Evolutionary conservation across 2,329 filamentous ascomycete species (phyloP), one percentile per base, ranked within the genome.

Genomic region (Aspergillus sp.): DNA sequence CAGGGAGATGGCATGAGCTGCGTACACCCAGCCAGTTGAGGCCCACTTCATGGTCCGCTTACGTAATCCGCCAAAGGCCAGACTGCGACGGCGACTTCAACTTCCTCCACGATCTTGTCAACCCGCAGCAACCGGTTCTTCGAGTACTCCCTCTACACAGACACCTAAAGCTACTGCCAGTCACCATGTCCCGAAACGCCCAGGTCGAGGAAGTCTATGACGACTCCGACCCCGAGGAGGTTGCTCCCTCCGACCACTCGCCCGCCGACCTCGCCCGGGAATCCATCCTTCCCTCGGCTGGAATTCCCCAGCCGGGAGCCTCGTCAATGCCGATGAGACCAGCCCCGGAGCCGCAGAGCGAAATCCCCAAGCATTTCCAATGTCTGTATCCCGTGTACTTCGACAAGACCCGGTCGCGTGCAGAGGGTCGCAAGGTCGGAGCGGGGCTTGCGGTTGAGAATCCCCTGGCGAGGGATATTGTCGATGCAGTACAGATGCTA

Each of bases 351-450:
- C 64, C 62, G 37, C 61, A 68, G 46, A 67, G 66, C 37, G 69
- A 76, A 40, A 68, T 68, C 37, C 69, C 85, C 60, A 83, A 81
- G 53, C 68, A 77, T 61, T 94, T 79, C 67, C 82, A 91, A 60
- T 89, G 85, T 62, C 71, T 98, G 15, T 98, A 98, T 66, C 89
- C 91, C 0, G 67, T 96, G 38, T 98, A 98, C 72, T 98, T 98
- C 53, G 89, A 95, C 69, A 73, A 72, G 43, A 68, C 69, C 15
- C 51, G 61, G 24, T 52, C 60, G 30, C 78, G 88, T 36, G 77
- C 80, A 36, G 73, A 93, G 51, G 91, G 91, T 24, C 77, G 91
- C 11, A 80, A 88, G 48, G 88, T 96, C 6, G 66, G 76, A 31
- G 64, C 70, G 32, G 66, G 74, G 31, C 71, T 85, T 5, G 89